Evolutionary conservation across 345 rosid species (phyloP), one percentile per base, ranked within the genome.

Genomic region (Eucalyptus melliodora): DNA sequence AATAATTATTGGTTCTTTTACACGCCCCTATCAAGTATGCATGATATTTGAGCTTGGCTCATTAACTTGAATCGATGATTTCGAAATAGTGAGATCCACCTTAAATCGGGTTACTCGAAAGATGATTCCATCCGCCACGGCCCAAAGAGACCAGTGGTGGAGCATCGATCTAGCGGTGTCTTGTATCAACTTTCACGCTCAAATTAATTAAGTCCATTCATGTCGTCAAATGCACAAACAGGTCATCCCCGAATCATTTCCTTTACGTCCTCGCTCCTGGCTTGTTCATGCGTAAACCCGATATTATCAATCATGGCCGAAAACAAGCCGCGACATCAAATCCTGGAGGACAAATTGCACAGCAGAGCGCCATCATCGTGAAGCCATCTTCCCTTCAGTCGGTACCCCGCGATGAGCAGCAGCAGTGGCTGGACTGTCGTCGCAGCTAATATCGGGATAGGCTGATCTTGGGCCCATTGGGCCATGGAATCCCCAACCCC

Each of bases 31-130:
- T 67, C 4, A 72, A 9, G 14, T 37, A 34, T 19, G 44, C 7
- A 7, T 69, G 44, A 40, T 17, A 16, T 9, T 34, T 31, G 24
- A 34, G 24, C 24, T 69, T 17, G 12, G 4, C 81, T 16, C 24
- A 2, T 69, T 7, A 67, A 65, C 37, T 14, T 10, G 3, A 65
- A 21, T 16, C 1, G 0, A 14, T 65, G 21, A 16, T n/a, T 65
- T 65, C 1, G 2, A 15, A 65, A 16, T 16, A 0, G 77, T 4
- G 3, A 65, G 37, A n/a, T 65, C 77, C 21, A 65, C 9, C 0
- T n/a, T n/a, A 26, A 65, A 69, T 69, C 24, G 81, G 81, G 23
- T 69, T 31, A 9, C 24, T 69, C 19, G 1, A n/a, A 65, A 65
- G 77, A n/a, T 15, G 21, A 65, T 65, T 65, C 37, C 77, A n/a